phyloP scores from a whole-genome alignment of 2,329 filamentous ascomycete species.

The Cylindrodendrum hubeiense region DNA sequence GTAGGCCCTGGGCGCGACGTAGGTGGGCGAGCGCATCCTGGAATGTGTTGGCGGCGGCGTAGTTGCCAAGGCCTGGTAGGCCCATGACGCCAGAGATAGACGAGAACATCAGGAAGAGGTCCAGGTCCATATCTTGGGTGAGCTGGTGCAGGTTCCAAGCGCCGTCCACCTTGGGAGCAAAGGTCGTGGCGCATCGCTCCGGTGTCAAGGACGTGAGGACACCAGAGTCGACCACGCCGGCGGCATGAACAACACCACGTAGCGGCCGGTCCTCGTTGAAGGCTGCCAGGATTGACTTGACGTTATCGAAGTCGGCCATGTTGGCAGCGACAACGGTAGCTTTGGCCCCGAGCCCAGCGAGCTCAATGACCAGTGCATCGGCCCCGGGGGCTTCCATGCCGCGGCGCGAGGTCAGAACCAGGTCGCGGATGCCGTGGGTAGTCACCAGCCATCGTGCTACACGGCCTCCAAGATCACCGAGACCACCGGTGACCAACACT shows the following conservation, averaged over 20 bases:
- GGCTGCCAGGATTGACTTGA: neutral
- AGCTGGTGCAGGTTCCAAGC: neutral
- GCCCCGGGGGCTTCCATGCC: neutral
- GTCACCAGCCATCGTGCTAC: neutral
- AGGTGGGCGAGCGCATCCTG: neutral
- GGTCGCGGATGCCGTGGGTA: neutral
- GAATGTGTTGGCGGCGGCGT: neutral
- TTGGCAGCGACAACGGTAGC: neutral
- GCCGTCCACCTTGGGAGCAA: constrained; percentile 1
- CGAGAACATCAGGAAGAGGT: neutral
- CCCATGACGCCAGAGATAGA: neutral
- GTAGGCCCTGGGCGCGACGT: neutral
- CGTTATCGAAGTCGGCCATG: neutral
- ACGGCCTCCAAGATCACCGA: neutral
- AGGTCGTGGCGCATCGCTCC: neutral
- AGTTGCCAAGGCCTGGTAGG: neutral
- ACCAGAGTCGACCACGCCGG: neutral
- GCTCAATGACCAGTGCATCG: neutral
- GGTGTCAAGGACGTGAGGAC: neutral
- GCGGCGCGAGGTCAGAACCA: neutral
- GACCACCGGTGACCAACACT: neutral
- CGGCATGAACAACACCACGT: neutral
- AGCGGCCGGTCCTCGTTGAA: neutral
- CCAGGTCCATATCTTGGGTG: neutral
- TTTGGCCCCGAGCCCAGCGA: neutral